Conservation (phyloP, 768 basidiomycete genomes). For the Austroboletus eburneus region DNA sequence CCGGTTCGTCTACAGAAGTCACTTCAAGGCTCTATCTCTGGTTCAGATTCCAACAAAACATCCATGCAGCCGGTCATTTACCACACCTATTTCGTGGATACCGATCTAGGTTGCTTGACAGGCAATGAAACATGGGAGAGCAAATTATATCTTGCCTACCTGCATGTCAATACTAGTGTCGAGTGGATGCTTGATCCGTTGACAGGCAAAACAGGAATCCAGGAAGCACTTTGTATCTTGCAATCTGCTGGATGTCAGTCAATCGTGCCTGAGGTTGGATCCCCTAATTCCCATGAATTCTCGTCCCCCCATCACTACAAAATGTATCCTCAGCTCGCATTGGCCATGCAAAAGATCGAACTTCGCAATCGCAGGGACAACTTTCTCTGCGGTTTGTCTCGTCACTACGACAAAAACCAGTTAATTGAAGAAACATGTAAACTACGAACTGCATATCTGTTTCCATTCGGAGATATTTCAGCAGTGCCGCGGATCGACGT, state of each 20-base stretch:
- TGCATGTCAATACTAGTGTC: constrained; percentile 39
- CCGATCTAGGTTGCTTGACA: constrained; percentile 10
- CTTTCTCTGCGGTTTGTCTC: background rate
- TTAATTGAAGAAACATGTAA: background rate
- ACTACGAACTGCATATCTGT: background rate
- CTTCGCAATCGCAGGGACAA: background rate
- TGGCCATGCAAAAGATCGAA: background rate
- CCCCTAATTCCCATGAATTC: background rate
- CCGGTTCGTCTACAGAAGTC: constrained; percentile 5
- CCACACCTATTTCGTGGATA: constrained; percentile 20
- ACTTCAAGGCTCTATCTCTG: too few relatives aligned
- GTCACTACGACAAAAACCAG: background rate
- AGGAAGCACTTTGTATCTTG: constrained; percentile 36
- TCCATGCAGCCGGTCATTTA: constrained; percentile 10
- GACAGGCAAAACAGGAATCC: constrained; percentile 14
- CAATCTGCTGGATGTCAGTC: constrained; percentile 31
- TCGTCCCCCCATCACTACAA: background rate
- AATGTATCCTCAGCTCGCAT: background rate
- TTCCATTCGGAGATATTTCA: background rate
- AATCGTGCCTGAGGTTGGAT: background rate
- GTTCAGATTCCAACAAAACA: too few relatives aligned
- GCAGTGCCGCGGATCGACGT: background rate
- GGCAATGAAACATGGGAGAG: constrained; percentile 18
- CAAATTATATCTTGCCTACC: constrained; percentile 33
- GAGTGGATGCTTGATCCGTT: constrained; percentile 39